Percentiles rank a stretch among this genome's conserved stretches.
phyloP scores from a whole-genome alignment of 2,329 filamentous ascomycete genomes.

The Cladophialophora yegresii region DNA sequence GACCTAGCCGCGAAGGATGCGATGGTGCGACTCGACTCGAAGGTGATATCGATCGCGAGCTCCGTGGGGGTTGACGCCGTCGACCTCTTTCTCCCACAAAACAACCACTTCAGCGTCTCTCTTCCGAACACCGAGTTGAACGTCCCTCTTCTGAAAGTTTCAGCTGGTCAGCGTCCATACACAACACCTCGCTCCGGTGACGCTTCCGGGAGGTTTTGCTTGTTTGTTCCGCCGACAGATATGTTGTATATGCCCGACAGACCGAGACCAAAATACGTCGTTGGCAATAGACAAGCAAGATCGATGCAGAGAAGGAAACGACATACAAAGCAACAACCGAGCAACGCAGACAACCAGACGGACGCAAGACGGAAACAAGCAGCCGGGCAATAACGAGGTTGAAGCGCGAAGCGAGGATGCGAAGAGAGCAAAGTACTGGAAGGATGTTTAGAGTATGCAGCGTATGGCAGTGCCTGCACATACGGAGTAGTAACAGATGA shows the following conservation, averaged over 20 bases:
- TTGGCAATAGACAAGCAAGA: constrained; percentile 17
- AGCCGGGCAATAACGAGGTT: constrained; percentile 14
- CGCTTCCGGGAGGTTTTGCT: not conserved
- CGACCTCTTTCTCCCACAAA: not conserved
- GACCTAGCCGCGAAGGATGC: constrained; percentile 8
- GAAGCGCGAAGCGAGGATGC: constrained; percentile 14
- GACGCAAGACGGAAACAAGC: constrained; percentile 4
- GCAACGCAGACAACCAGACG: constrained; percentile 3
- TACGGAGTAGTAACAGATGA: constrained; percentile 19
- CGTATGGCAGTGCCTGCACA: constrained; percentile 20
- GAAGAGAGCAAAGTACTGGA: constrained; percentile 15
- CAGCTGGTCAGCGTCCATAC: constrained; percentile 8
- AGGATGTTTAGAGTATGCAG: constrained; percentile 12
- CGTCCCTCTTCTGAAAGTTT: constrained; percentile 11
- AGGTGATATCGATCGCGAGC: not conserved
- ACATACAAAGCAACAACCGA: constrained; percentile 22
- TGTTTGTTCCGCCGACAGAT: not conserved
- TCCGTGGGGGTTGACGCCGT: not conserved
- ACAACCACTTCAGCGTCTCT: not conserved
- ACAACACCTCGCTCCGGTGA: not conserved
- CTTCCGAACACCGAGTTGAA: constrained; percentile 9
- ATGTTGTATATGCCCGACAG: not conserved
- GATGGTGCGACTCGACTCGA: constrained; percentile 1
- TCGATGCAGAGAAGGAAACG: constrained; percentile 22
- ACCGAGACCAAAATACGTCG: constrained; percentile 3